Conservation (phyloP, 2,329 filamentous ascomycete genomes). For the Podosphaera leucotricha region DNA sequence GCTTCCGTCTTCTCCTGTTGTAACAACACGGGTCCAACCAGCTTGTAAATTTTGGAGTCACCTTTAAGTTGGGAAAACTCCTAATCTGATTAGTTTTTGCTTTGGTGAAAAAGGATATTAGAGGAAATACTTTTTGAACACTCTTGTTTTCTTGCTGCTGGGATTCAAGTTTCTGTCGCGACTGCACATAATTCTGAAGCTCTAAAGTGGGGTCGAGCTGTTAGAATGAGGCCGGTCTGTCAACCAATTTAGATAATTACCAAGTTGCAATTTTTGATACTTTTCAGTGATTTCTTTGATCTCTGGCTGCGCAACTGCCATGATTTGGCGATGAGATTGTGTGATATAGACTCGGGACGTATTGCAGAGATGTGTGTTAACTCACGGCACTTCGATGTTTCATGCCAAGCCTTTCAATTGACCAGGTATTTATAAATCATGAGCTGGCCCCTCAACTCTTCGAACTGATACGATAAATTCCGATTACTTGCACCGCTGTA, state of each 20-base stretch:
- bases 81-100: slow-evolving; percentile 20
- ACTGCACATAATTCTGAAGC: slow-evolving; percentile 49
- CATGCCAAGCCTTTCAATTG: neutral
- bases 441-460: neutral
- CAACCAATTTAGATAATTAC: slow-evolving; percentile 20
- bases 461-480: neutral
- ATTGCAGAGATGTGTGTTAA: neutral
- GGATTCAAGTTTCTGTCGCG: slow-evolving; percentile 76
- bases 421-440: neutral
- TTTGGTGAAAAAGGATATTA: neutral
- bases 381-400: neutral
- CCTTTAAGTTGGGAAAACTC: slow-evolving; percentile 64
- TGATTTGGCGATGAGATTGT: slow-evolving; percentile 16
- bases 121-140: slow-evolving; percentile 47
- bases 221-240: neutral
- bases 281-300: slow-evolving; percentile 70
- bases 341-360: neutral
- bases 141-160: slow-evolving; percentile 83
- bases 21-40: slow-evolving; percentile 73
- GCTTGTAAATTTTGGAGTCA: slow-evolving; percentile 82
- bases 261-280: slow-evolving; percentile 67
- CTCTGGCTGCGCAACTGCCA: slow-evolving; percentile 52
- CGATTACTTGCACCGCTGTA: neutral
- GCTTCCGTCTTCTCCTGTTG: slow-evolving; percentile 90
- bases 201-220: slow-evolving; percentile 27